These are phyloP conservation scores for Pythium pectinolyticum DNA, from an alignment of 352 stramenopile genomes.

Conservation along the genomic window DNA sequence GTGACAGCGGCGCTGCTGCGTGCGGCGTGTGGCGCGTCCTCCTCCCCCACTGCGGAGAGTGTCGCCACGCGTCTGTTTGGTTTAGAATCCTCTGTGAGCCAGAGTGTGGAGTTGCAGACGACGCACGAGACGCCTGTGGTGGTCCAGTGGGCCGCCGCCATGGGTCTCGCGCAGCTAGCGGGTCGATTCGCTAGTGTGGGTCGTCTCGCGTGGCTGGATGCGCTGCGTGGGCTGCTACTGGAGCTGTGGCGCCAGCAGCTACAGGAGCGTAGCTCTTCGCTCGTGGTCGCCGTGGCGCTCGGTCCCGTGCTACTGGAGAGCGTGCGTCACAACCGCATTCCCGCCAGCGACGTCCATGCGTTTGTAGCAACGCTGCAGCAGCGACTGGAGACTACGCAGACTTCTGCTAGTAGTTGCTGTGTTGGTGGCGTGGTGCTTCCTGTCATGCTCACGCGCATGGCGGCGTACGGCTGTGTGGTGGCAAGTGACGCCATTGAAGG, in stretches of 20 bases:
- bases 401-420: not conserved
- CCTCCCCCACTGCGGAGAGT: not conserved
- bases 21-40: not conserved
- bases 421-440: constrained; percentile 2
- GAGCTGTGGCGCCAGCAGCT: constrained; percentile 3
- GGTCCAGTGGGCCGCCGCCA: constrained; percentile 10
- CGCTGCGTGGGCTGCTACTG: constrained; percentile 37
- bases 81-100: not conserved
- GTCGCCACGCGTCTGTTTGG: not conserved
- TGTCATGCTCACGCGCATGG: constrained; percentile 3
- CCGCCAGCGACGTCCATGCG: not conserved
- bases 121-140: not conserved
- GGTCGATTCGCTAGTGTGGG: not conserved
- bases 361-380: constrained; percentile 8
- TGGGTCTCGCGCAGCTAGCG: constrained; percentile 12
- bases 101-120: not conserved
- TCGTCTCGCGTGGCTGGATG: constrained; percentile 42
- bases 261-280: not conserved
- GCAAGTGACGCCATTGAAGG: not conserved
- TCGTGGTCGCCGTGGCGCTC: constrained; percentile 5
- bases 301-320: constrained; percentile 12
- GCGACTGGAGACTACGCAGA: not conserved
- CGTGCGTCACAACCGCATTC: constrained; percentile 4
- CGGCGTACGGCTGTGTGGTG: not conserved
- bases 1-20: not conserved